Evolutionary conservation across 2,329 filamentous ascomycete genomes (phyloP).

Genomic region (Cryphonectria nitschkei): DNA sequence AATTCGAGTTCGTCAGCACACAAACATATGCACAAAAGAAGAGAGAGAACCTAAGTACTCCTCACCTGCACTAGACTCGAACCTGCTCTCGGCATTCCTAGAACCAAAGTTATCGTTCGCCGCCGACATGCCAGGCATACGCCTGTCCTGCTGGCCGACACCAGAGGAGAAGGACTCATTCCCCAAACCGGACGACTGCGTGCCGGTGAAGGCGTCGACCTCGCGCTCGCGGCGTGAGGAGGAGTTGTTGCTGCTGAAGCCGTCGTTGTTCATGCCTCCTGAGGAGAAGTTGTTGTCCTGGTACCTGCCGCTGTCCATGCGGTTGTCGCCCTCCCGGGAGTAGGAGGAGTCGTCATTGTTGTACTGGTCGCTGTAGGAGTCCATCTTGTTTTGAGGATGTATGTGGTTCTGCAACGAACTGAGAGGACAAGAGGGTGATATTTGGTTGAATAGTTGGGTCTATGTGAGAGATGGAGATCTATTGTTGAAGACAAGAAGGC

Average conservation of each 20-base stretch:
- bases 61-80: conserved; percentile 13
- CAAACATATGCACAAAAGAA: not conserved
- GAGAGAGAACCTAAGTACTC: not conserved
- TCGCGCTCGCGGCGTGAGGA: conserved; percentile 11
- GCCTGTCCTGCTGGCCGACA: conserved; percentile 2
- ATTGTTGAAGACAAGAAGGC: not conserved
- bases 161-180: not conserved
- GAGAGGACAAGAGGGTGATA: not conserved
- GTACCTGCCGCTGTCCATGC: not conserved
- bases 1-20: not conserved
- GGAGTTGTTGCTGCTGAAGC: not conserved
- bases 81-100: not conserved
- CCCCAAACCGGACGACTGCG: not conserved
- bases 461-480: not conserved
- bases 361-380: conserved; percentile 1
- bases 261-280: conserved; percentile 5
- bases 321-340: not conserved
- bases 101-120: conserved; percentile 1
- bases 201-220: not conserved
- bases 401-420: not conserved
- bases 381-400: conserved; percentile 1
- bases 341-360: conserved; percentile 6
- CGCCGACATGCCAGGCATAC: not conserved
- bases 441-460: not conserved
- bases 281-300: not conserved